phyloP scores from a whole-genome alignment of 2,329 filamentous ascomycete genomes.

The Exophiala calicioides region DNA sequence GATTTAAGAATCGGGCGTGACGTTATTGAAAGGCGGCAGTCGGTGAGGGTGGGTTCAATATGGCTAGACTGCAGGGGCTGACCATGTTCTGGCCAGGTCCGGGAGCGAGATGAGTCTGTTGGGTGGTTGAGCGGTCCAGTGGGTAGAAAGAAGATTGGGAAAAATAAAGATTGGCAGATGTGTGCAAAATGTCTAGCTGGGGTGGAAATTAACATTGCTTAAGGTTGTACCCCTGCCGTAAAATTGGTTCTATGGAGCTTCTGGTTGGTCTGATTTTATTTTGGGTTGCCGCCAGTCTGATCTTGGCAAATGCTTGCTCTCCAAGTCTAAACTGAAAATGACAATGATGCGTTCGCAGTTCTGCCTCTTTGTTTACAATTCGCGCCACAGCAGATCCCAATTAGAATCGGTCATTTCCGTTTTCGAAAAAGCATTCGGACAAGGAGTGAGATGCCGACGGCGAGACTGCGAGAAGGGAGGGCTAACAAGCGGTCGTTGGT shows the following conservation, averaged over 20 bases:
- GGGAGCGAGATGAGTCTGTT: too few species aligned
- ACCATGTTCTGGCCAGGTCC: too few species aligned
- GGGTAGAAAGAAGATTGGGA: too few species aligned
- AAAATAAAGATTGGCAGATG: not conserved
- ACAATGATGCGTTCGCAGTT: conserved; percentile 1
- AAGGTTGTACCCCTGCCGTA: not conserved
- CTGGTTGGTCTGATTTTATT: not conserved
- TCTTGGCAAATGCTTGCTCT: conserved; percentile 9
- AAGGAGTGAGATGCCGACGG: too few species aligned
- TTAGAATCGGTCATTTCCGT: too few species aligned
- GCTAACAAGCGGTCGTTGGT: too few species aligned
- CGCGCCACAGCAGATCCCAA: too few species aligned
- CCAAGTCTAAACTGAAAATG: conserved; percentile 3
- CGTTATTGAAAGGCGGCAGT: not conserved
- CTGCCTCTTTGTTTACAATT: too few species aligned
- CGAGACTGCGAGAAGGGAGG: too few species aligned
- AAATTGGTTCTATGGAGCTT: not conserved
- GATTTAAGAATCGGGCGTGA: conserved; percentile 1
- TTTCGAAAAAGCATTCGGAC: too few species aligned
- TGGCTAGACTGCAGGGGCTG: not conserved
- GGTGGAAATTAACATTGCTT: not conserved
- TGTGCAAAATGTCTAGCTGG: not conserved
- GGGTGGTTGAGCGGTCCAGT: too few species aligned
- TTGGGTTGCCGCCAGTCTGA: conserved; percentile 1
- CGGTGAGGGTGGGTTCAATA: not conserved